A percentile compares a stretch with the other conserved stretches of the same genome.
phyloP scores from a whole-genome alignment of 2,329 filamentous ascomycete species.

The Shiraia bambusicola region DNA sequence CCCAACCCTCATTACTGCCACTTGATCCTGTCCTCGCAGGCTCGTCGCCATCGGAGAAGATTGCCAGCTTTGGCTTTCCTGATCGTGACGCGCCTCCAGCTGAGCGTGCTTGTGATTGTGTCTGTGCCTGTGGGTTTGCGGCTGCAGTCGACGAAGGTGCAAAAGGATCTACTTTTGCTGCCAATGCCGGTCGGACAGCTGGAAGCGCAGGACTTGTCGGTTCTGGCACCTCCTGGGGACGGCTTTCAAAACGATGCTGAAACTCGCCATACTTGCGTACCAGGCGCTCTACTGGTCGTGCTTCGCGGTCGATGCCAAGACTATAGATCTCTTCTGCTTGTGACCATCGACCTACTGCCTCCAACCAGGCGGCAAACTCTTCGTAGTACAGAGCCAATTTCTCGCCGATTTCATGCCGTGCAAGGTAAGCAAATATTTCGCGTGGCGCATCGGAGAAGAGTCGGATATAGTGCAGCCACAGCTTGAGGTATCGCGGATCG shows the following conservation, averaged over 20 bases:
- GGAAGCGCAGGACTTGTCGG: conserved; percentile 88
- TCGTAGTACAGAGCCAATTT: conserved; percentile 90
- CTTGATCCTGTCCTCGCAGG: conserved; percentile 56
- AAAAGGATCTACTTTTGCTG: conserved; percentile 84
- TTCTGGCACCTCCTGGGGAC: conserved; percentile 61
- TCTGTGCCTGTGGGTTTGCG: conserved; percentile 71
- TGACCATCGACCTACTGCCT: conserved; percentile 76
- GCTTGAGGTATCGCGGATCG: conserved; percentile 85
- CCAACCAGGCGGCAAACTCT: conserved; percentile 92
- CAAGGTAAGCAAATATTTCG: conserved; percentile 88
- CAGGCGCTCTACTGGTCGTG: conserved; percentile 76
- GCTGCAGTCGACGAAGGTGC: conserved; percentile 49
- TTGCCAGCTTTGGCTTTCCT: conserved; percentile 78
- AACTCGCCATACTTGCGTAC: conserved; percentile 92
- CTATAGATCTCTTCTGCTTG: conserved; percentile 95
- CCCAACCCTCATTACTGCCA: conserved; percentile 74
- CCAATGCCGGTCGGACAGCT: conserved; percentile 77
- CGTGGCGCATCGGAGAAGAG: conserved; percentile 92
- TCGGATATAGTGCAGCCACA: conserved; percentile 93
- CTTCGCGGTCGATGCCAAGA: conserved; percentile 84
- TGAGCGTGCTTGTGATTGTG: conserved; percentile 49
- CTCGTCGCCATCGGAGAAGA: conserved; percentile 78
- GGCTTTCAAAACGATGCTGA: conserved; percentile 72
- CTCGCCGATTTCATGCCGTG: conserved; percentile 85
- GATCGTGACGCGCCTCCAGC: conserved; percentile 60